Evolutionary conservation across 169 alveolate genomes (phyloP), one percentile per base, ranked within the genome.

Genomic region (Cryptosporidium ryanae): DNA sequence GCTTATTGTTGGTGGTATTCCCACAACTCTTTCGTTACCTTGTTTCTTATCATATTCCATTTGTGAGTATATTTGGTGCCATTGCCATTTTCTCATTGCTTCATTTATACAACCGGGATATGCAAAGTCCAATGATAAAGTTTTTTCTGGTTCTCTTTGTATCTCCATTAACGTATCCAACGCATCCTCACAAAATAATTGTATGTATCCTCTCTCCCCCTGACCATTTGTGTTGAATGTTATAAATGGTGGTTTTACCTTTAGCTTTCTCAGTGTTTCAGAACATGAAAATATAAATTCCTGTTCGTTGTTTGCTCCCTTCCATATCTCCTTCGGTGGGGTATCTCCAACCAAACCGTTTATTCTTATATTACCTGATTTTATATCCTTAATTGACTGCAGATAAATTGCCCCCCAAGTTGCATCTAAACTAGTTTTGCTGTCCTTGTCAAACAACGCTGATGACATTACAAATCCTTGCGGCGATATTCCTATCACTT

Each of bases 361-460:
- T 10, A 76, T 43, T 61, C 87, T 76, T 17, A 46, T 52, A 43
- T 61, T 61, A 8, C 87, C 76, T 5, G 68, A 59, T 32, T 76
- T 61, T 25, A 15, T 23, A 59, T 76, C 87, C 23, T 46, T 76
- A 23, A 76, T 21, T 43, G 87, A 76, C 23, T 76, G 87, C 23
- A 76, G 43, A 59, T 76, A 76, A 76, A 76, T 76, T 12, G 87
- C 87, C 34, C 87, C 87, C 87, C 87, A 76, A 21, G 87, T 76
- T 38, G 87, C 71, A 25, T 76, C 76, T 34, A 76, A 34, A 46
- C 87, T 76, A 2, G 38, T 52, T 34, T 55, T 55, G 15, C 52
- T 61, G 12, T 76, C 87, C n/a, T 76, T 76, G 25, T 76, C 87
- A 76, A 76, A 76, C 7, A 76, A 29, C 4, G 76, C 87, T 3